Percentiles rank a stretch among this genome's conserved stretches.
Evolutionary conservation across 441 rosid species (phyloP).

Genomic region (Corymbia calophylla): DNA sequence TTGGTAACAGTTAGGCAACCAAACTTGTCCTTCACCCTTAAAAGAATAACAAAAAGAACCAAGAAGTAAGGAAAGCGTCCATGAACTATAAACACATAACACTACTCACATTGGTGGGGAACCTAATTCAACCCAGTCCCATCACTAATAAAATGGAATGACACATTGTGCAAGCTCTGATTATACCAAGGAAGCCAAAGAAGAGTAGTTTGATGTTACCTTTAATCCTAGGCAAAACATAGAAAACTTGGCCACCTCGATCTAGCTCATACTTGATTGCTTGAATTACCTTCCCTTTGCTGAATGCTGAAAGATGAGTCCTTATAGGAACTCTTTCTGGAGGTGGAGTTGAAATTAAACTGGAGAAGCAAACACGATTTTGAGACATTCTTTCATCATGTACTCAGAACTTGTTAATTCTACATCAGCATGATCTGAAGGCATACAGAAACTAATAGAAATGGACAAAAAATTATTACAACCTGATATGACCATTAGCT

Average conservation of each 20-base stretch:
- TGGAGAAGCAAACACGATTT: conserved; percentile 23
- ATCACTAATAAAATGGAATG: neutral
- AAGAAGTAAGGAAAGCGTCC: neutral
- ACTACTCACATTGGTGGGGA: neutral
- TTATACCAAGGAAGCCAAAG: conserved; percentile 1
- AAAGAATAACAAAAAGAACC: neutral
- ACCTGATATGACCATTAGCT: neutral
- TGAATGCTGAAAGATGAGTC: conserved; percentile 69
- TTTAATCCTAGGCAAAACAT: conserved; percentile 92
- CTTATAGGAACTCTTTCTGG: conserved; percentile 98
- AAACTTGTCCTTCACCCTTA: neutral
- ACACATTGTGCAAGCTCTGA: neutral
- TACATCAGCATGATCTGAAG: neutral
- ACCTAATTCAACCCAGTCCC: neutral
- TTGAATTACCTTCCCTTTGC: conserved; percentile 51
- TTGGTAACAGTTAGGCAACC: neutral
- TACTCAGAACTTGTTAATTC: neutral
- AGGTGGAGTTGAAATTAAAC: conserved; percentile 94
- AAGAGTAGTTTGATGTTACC: conserved; percentile 34
- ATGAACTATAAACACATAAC: neutral
- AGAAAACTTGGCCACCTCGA: conserved; percentile 94
- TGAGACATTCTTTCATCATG: neutral
- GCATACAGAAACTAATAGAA: neutral
- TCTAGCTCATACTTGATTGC: conserved; percentile 81
- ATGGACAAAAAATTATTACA: neutral